Evolutionary conservation across 176 grass and related monocot genomes (phyloP), one percentile per base, ranked within the genome.

Genomic region (Juncus inflexus): DNA sequence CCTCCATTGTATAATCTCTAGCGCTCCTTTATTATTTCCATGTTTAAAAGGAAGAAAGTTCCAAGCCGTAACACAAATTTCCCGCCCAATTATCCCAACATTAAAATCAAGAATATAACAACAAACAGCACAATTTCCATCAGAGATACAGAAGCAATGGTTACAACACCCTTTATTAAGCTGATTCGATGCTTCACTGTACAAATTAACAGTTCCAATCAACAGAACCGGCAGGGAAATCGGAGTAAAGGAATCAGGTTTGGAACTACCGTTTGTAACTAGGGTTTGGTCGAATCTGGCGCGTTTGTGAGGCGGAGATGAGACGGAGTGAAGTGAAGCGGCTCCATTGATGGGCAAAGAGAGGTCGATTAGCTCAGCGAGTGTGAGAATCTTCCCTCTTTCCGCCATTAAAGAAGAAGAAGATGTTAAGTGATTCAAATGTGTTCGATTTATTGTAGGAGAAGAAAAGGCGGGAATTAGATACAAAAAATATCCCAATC

Each of bases 1-100:
- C 72, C 68, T 41, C 94, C 94, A 97, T 13, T 79, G 76, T 12
- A 97, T 69, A 58, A 86, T 89, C 72, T 97, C 94, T 40, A 97
- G 69, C 74, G 84, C 83, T 62, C 85, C 77, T n/a, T 55, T 57
- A 13, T 43, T 49, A 16, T 74, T 61, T 9, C 52, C 67, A 65
- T 67, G 63, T 55, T 79, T 6, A 19, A 79, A 15, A 5, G 88
- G 88, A 16, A 97, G 59, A 81, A 83, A 91, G 60, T 91, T 91
- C 94, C 94, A 97, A 12, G 94, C 88, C 55, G 83, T 76, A 11
- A 91, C 61, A 54, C 61, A 74, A 47, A 97, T 76, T 69, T 80
- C 80, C 13, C 72, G 69, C 14, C 85, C 80, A 41, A 97, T 41
- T 1, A 80, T 74, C 12, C 42, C 5, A 52, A 75, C 79, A 12